phyloP scores from a whole-genome alignment of 2,329 filamentous ascomycete species.

The Diaporthe aspalathi region DNA sequence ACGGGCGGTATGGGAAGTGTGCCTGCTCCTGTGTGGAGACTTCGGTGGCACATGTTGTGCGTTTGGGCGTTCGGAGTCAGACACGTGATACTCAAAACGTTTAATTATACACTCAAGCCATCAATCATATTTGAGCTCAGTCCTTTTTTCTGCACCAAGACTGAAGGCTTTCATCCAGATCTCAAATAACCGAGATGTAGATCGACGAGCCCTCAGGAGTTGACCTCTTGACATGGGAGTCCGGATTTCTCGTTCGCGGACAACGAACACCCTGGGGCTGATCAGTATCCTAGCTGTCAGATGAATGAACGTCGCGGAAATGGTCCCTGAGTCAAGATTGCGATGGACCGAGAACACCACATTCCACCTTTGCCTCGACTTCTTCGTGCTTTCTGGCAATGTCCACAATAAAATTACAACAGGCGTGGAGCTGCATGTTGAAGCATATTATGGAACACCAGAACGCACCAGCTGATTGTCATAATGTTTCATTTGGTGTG shows the following conservation, averaged over 20 bases:
- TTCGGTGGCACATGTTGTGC: background rate
- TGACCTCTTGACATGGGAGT: background rate
- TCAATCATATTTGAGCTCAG: background rate
- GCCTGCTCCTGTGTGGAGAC: background rate
- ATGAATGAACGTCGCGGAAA: no score
- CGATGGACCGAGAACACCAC: no score
- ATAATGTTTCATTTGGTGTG: background rate
- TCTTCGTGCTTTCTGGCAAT: background rate
- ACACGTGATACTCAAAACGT: slow-evolving; percentile 26
- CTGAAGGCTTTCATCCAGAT: background rate
- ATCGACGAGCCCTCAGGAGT: background rate
- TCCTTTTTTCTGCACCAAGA: no score
- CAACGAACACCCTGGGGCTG: background rate
- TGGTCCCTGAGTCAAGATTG: no score
- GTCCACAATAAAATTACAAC: no score
- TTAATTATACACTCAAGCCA: background rate
- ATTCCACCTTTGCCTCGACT: background rate
- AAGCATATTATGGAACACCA: background rate
- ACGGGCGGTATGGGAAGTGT: no score
- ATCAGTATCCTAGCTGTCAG: no score
- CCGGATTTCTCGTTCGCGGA: background rate
- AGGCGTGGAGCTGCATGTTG: background rate
- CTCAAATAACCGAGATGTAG: background rate
- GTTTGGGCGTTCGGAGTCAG: slow-evolving; percentile 23
- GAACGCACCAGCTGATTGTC: background rate